Base-by-base conservation (phyloP, 1,284 basidiomycete species). In the Leucoagaricus sp. region DNA sequence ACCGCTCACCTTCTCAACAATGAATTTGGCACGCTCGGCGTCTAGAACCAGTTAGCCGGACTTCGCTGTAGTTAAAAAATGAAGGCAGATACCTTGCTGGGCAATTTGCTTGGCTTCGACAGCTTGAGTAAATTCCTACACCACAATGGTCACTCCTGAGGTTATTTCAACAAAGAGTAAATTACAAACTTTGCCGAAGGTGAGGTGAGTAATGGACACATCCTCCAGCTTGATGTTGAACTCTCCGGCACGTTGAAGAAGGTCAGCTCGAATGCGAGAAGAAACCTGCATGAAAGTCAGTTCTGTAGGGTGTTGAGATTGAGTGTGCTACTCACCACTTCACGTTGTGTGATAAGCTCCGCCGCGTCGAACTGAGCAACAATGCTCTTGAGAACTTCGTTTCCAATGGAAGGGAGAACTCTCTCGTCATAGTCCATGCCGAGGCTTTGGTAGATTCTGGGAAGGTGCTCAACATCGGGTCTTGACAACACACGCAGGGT, bases 301-400 rank as follows among this genome's bases (percentile, higher is more conserved):
- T 15, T 25, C 25, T 47, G 13, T 6, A 31, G 21, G n/a, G 28
- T 17, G 33, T 21, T 13, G 44, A 8, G 19, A 44, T 3, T 1
- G 31, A 46, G 26, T 45, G 19, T 0, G 28, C n/a, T 23, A 81
- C 85, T 63, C 61, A 89, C 90, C 60, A 93, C 85, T 81, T 93
- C 90, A 65, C 90, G 86, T 68, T 93, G 90, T 1, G 90, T 93
- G 61, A 93, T 99, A 65, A 99, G 80, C 75, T 99, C 96, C 17
- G 96, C 96, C 41, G 96, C 96, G 74, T 99, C 96, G 65, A 98
- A 99, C 72, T 99, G 96, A 10, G 96, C 96, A 0, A 99, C 97
- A 59, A 96, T 98, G 55, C 92, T 93, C 78, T 99, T 99, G 64
- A 98, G 73, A 28, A 99, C 96, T 77, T 99, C 96, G 70, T 99